Evolutionary conservation across 2,329 filamentous ascomycete species (phyloP).

Genomic region (Exserohilum turcica): DNA sequence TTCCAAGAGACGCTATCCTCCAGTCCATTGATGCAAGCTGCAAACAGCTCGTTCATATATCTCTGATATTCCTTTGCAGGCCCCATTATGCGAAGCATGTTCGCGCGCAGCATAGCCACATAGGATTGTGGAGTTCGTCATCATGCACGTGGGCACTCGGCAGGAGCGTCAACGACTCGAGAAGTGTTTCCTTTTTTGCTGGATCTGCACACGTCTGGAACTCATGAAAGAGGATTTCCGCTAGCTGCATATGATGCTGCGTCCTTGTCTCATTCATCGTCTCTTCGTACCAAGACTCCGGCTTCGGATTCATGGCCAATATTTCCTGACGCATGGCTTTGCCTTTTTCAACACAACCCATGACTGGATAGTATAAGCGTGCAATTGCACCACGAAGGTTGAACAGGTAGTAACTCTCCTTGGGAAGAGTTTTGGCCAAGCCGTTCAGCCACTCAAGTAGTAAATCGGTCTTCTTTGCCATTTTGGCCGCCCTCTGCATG

Average conservation of each 20-base stretch:
- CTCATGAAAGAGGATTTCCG: not conserved
- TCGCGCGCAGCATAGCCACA: not conserved
- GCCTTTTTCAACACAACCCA: not conserved
- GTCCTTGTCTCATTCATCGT: constrained; percentile 1
- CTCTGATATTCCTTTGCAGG: not conserved
- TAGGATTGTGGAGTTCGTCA: not conserved
- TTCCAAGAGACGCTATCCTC: constrained; percentile 5
- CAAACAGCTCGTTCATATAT: not conserved
- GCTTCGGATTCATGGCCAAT: not conserved
- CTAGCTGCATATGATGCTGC: not conserved
- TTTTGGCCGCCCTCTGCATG: not conserved
- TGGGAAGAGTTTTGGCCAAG: not conserved
- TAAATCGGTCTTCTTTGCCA: not conserved
- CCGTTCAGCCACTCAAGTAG: not conserved
- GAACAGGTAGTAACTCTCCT: not conserved
- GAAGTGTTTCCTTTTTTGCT: not conserved
- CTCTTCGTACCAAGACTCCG: not conserved
- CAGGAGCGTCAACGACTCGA: not conserved
- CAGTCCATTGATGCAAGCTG: not conserved
- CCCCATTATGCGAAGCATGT: constrained; percentile 3
- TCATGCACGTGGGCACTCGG: not conserved
- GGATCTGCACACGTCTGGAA: not conserved
- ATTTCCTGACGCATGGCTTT: not conserved
- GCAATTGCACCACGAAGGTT: not conserved
- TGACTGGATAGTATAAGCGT: not conserved